Conservation (phyloP, 148 eudicot genomes). For the Pharnaceum exiguum region DNA sequence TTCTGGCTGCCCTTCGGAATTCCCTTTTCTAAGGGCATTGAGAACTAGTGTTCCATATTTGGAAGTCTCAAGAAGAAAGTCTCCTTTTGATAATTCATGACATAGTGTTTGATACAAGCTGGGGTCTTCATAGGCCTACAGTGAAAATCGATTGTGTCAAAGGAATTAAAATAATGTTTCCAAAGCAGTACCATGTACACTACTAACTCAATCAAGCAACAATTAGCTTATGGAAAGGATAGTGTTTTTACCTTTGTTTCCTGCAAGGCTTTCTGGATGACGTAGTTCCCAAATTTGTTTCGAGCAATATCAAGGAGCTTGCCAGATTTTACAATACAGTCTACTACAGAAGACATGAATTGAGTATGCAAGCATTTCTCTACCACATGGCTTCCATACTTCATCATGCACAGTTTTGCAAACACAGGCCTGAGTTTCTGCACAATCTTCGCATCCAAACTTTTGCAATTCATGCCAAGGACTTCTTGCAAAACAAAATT, state of each 20-base stretch:
- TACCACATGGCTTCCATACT: constrained; percentile 13
- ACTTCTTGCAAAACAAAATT: constrained; percentile 18
- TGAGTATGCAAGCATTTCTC: constrained; percentile 9
- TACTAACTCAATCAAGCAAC: too few species aligned
- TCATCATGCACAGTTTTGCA: not conserved
- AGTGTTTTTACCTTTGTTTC: constrained; percentile 4
- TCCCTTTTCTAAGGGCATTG: too few species aligned
- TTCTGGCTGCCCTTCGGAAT: too few species aligned
- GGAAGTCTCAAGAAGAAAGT: too few species aligned
- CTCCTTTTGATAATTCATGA: too few species aligned
- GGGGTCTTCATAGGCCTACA: too few species aligned
- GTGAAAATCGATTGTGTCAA: too few species aligned
- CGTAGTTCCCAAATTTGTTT: constrained; percentile 16
- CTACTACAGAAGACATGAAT: not conserved
- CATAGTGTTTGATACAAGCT: too few species aligned
- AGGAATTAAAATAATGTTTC: too few species aligned
- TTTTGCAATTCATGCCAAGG: not conserved
- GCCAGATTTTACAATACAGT: not conserved
- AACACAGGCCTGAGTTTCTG: not conserved
- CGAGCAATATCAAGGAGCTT: not conserved
- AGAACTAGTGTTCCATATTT: too few species aligned
- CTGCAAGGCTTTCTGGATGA: constrained; percentile 9
- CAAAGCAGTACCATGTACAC: too few species aligned
- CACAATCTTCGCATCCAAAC: not conserved
- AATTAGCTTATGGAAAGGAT: too few species aligned